Evolutionary conservation across 2,329 filamentous ascomycete species (phyloP), one percentile per base, ranked within the genome.

Genomic region (Penicillium hordei): DNA sequence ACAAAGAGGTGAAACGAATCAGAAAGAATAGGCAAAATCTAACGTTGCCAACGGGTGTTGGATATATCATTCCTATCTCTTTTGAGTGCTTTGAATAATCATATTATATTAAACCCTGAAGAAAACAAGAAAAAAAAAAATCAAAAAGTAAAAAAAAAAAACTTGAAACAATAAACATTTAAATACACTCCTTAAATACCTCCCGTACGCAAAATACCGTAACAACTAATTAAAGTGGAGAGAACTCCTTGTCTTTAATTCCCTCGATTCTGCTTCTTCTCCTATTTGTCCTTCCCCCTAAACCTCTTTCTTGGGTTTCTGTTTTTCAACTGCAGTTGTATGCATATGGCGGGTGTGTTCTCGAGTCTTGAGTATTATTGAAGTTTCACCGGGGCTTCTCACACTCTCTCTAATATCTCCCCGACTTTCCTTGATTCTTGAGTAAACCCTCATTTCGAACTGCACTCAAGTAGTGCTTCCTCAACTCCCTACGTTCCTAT

Each of bases 341-440:
- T 54, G 34, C 21, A 49, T 19, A 48, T 38, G 46, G 53, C 45
- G 45, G 46, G 53, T 51, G 53, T 51, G 39, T 39, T 56, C 49
- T 66, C 38, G 33, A 53, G 43, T 31, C 25, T 38, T 38, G 31
- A 52, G 49, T 36, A 53, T 39, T 9, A 53, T 53, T 53, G 51
- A 48, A 51, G 53, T 43, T 50, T 55, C 38, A 51, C 21, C 77
- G 75, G 21, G 17, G 7, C n/a, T 25, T 38, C 52, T 48, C 27
- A 19, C 23, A 52, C 38, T 77, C 75, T 77, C 78, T 78, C 76
- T 39, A 71, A 73, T 73, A 69, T 71, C 73, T 71, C 70, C 57
- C 56, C 49, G 42, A 44, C 59, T 43, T 36, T 39, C 52, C 33
- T 52, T 48, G 36, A 34, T 39, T 34, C 45, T 55, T 23, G 51